These are phyloP conservation scores for Termitomyces sp. DNA, from an alignment of 768 basidiomycete species.

Conservation along the genomic window DNA sequence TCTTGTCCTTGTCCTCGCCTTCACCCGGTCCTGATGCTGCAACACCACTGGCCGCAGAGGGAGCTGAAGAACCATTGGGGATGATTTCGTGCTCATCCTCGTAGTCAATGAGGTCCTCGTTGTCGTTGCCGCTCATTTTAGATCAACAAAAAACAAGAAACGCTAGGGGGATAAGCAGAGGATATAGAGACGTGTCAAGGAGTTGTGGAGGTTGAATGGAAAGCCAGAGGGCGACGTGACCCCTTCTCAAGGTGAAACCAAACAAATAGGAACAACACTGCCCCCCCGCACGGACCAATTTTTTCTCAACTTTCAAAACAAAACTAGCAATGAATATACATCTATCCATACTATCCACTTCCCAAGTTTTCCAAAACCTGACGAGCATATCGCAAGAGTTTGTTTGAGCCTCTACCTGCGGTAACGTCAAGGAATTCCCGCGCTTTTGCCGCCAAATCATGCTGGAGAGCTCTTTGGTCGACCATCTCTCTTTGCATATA, in stretches of 20 bases:
- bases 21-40: conserved; percentile 42
- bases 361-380: background rate
- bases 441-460: conserved; percentile 37
- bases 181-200: conserved; percentile 12
- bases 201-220: conserved; percentile 21
- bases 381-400: conserved; percentile 14
- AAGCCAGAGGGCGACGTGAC: conserved; percentile 15
- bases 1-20: conserved; percentile 79
- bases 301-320: background rate
- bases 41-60: conserved; percentile 44
- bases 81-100: conserved; percentile 85
- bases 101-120: conserved; percentile 92
- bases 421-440: conserved; percentile 28
- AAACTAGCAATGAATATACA: background rate
- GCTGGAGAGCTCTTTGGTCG: conserved; percentile 36
- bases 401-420: conserved; percentile 11
- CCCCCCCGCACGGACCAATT: conserved; percentile 32
- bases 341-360: background rate
- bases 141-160: conserved; percentile 20
- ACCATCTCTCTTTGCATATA: conserved; percentile 35
- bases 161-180: background rate
- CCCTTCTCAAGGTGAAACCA: conserved; percentile 23
- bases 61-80: conserved; percentile 47
- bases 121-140: conserved; percentile 78
- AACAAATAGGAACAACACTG: conserved; percentile 14